These are phyloP conservation scores for Avena insularis DNA, from an alignment of 176 grass and related monocot genomes.

Conservation along the genomic window DNA sequence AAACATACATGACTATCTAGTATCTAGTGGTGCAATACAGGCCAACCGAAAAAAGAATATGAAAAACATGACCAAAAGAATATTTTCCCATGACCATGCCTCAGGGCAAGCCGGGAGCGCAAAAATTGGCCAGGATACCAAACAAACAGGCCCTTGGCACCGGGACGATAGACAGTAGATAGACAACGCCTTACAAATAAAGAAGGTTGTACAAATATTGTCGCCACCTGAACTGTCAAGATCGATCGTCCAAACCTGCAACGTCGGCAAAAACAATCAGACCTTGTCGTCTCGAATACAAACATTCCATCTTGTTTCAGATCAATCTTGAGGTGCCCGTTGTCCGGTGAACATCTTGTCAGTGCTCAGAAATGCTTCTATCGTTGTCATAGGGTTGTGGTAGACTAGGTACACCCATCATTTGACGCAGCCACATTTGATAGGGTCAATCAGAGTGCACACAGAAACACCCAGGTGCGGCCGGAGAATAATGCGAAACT, in stretches of 20 bases:
- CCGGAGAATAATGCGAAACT: background rate
- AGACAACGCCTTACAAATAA: background rate
- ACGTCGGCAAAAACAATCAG: background rate
- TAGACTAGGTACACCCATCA: background rate
- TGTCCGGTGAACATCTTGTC: background rate
- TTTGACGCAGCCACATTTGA: constrained; percentile 37
- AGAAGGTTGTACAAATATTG: background rate
- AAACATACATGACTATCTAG: too few species aligned
- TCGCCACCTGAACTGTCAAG: background rate
- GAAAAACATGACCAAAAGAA: too few species aligned
- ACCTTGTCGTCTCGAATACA: background rate
- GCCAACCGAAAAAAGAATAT: too few species aligned
- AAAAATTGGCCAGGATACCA: too few species aligned
- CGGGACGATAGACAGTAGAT: too few species aligned
- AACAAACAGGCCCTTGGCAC: too few species aligned
- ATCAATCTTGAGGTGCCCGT: too few species aligned
- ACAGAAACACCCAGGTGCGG: background rate
- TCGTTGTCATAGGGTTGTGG: constrained; percentile 1
- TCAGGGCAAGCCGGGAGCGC: too few species aligned
- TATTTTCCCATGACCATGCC: too few species aligned
- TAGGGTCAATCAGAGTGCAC: background rate
- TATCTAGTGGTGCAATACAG: too few species aligned
- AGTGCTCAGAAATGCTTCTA: background rate
- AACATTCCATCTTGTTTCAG: too few species aligned
- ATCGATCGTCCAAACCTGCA: constrained; percentile 12